Evolutionary conservation across 2,329 filamentous ascomycete species (phyloP).

Genomic region (Talaromyces sp.): DNA sequence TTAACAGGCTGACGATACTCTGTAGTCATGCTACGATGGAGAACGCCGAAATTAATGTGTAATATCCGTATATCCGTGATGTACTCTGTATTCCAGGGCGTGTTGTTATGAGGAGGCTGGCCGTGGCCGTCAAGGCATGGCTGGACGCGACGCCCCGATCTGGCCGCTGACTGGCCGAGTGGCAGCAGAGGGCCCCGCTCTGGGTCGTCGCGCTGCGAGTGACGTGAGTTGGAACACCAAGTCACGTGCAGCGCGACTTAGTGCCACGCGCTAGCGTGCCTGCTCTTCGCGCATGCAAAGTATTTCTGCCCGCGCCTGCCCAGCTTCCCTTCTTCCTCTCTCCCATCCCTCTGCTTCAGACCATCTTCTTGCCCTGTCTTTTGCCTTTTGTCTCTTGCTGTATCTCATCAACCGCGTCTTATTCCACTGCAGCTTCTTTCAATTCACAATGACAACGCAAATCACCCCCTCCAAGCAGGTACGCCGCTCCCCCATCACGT

Average conservation of each 20-base stretch:
- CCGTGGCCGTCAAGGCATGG: background rate
- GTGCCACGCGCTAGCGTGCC: slow-evolving; percentile 33
- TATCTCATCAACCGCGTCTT: slow-evolving; percentile 11
- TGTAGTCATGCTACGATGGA: slow-evolving; percentile 4
- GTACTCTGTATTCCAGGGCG: background rate
- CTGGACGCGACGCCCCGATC: slow-evolving; percentile 7
- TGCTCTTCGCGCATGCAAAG: slow-evolving; percentile 23
- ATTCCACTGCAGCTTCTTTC: slow-evolving; percentile 12
- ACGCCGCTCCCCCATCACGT: slow-evolving; percentile 38
- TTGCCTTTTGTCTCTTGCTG: slow-evolving; percentile 13
- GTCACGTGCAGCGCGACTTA: slow-evolving; percentile 36
- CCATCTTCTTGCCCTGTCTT: slow-evolving; percentile 8
- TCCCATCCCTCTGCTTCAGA: slow-evolving; percentile 12
- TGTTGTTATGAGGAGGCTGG: slow-evolving; percentile 1
- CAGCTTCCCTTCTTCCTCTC: slow-evolving; percentile 15
- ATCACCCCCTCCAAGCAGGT: slow-evolving; percentile 71
- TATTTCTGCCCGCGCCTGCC: slow-evolving; percentile 26
- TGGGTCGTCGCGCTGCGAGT: background rate
- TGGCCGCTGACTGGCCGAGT: slow-evolving; percentile 11
- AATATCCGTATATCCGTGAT: too few species aligned
- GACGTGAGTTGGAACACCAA: slow-evolving; percentile 20
- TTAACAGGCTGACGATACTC: background rate
- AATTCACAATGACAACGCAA: slow-evolving; percentile 65
- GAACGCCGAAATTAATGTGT: background rate
- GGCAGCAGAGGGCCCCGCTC: too few species aligned